phyloP scores from a whole-genome alignment of 352 stramenopile species.

The Phytophthora palmivora region DNA sequence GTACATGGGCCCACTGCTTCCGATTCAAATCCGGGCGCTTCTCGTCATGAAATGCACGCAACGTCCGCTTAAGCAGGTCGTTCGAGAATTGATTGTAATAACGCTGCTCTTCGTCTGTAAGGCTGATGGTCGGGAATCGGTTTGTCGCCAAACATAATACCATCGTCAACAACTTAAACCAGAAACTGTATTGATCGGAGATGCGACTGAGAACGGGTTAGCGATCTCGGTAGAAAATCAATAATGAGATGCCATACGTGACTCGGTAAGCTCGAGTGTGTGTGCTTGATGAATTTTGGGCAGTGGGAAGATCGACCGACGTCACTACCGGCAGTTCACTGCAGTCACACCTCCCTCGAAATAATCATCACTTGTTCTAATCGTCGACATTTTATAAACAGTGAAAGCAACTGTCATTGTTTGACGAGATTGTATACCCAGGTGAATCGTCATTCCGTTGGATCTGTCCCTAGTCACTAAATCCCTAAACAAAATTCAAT shows the following conservation, averaged over 20 bases:
- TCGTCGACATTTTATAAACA: background rate
- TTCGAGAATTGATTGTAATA: slow-evolving; percentile 38
- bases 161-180: slow-evolving; percentile 1
- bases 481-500: too few relatives aligned
- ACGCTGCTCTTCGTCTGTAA: slow-evolving; percentile 36
- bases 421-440: background rate
- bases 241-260: slow-evolving; percentile 9
- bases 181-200: background rate
- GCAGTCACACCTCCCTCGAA: slow-evolving; percentile 2
- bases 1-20: slow-evolving; percentile 34
- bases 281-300: slow-evolving; percentile 7
- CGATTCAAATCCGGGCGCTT: slow-evolving; percentile 21
- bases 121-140: slow-evolving; percentile 41
- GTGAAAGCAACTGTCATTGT: background rate
- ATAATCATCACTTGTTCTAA: slow-evolving; percentile 8
- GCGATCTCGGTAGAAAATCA: slow-evolving; percentile 10
- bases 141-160: slow-evolving; percentile 21
- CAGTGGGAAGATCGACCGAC: background rate
- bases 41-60: slow-evolving; percentile 36
- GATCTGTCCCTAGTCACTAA: slow-evolving; percentile 1
- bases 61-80: slow-evolving; percentile 35
- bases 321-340: background rate
- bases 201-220: background rate
- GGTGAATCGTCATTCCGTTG: background rate
- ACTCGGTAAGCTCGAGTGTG: background rate